Base-by-base conservation (phyloP, 2,329 filamentous ascomycete species). In the Aspergillus sp. region DNA sequence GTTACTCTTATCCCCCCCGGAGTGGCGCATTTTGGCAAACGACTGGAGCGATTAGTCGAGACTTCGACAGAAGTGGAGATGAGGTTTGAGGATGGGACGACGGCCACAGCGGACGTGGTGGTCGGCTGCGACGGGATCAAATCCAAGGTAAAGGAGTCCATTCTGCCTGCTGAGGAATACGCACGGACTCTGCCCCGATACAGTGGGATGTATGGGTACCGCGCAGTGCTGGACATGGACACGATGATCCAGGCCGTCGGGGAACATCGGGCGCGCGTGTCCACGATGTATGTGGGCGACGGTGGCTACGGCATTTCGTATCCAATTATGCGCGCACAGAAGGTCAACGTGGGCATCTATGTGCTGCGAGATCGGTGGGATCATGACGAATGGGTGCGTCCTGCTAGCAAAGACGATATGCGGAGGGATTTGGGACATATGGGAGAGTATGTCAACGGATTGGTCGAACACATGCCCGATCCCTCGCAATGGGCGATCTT, bases 401-500 rank as follows among this genome's bases (percentile, higher is more conserved):
- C 61, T 2, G 67, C 67, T 0, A 59, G 51, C 20, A 64, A 57
- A 32, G 64, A 66, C 13, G 64, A 67, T 41, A 66, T 69, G 63
- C 48, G 49, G 8, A 49, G 52, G 20, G 68, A 71, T 56, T 50
- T 61, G 9, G 52, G 33, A 4, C 50, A 58, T 26, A 68, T 69
- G 67, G 68, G 67, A 0, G 41, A 58, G 42, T 62, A 63, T 49
- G 60, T 68, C 8, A 55, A 65, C 20, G 45, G 57, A 6, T 35
- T 70, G 2, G 50, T 68, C 36, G 60, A 67, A 64, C 48, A 59
- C 22, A 68, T 68, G 63, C 62, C 65, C 0, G 65, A 68, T 47
- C 57, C 65, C 2, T 66, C 65, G 1, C 67, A 70, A 51, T 73
- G 70, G 70, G 69, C 68, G 0, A 64, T 73, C 32, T 68, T 72